Evolutionary conservation across 495 filamentous ascomycete species (phyloP).

Genomic region (Penicillium canescens): DNA sequence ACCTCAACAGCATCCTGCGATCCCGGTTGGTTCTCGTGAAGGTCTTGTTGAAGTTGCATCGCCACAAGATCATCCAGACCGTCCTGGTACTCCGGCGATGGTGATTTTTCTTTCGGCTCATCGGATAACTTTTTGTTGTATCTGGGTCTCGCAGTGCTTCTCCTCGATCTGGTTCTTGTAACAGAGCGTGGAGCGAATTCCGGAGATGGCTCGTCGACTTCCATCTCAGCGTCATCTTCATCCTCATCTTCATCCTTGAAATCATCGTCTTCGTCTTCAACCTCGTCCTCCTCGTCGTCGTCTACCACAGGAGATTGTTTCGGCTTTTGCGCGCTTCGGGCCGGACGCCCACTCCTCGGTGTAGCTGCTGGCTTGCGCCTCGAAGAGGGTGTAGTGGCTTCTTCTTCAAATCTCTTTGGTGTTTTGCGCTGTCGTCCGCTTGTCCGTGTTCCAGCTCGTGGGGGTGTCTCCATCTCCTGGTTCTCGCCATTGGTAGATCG

Average conservation of each 20-base stretch:
- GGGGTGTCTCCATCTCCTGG: conserved; percentile 22
- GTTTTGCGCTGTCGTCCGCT: conserved; percentile 45
- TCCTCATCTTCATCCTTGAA: conserved; percentile 18
- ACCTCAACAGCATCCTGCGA: conserved; percentile 11
- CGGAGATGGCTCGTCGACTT: conserved; percentile 21
- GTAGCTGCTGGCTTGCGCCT: conserved; percentile 24
- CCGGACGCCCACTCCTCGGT: conserved; percentile 21
- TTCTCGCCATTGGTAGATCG: conserved; percentile 20
- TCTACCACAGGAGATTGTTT: conserved; percentile 13
- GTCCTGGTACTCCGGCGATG: conserved; percentile 34
- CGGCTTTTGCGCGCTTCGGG: conserved; percentile 25
- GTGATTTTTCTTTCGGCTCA: conserved; percentile 19
- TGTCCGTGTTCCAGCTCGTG: conserved; percentile 29
- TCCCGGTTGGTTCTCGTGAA: conserved; percentile 21
- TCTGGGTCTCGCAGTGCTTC: conserved; percentile 25
- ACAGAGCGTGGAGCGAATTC: conserved; percentile 12
- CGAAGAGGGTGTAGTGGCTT: conserved; percentile 23
- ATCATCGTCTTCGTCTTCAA: conserved; percentile 16
- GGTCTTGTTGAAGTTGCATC: conserved; percentile 43
- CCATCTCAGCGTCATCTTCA: conserved; percentile 20
- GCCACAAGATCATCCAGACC: conserved; percentile 44
- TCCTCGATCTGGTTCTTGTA: conserved; percentile 32
- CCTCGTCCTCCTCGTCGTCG: conserved; percentile 17
- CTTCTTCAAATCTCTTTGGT: conserved; percentile 38
- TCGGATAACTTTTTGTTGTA: conserved; percentile 9